These are phyloP conservation scores for Sabuloglossum arenarium DNA, from an alignment of 495 filamentous ascomycete species.

Conservation along the genomic window DNA sequence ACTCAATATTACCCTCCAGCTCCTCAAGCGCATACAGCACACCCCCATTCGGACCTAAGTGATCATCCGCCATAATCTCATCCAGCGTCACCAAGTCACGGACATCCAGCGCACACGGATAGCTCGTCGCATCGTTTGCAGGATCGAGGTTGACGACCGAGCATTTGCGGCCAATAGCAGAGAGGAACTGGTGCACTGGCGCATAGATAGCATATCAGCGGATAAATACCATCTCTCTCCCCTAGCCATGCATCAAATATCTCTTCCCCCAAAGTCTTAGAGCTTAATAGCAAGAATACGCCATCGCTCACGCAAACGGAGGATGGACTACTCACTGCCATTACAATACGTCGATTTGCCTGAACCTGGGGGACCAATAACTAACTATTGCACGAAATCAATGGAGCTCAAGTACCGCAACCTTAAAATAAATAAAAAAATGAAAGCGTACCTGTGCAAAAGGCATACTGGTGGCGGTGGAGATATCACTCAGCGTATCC, in stretches of 20 bases:
- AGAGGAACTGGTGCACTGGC: conserved; percentile 82
- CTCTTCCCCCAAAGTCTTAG: no score
- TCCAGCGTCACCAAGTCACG: conserved; percentile 74
- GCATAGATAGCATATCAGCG: not conserved
- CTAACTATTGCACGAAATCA: no score
- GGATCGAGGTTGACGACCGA: conserved; percentile 93
- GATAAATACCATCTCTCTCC: no score
- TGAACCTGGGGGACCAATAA: conserved; percentile 79
- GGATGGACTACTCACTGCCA: conserved; percentile 39
- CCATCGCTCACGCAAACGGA: no score
- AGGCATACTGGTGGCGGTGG: conserved; percentile 13
- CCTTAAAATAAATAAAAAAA: not conserved
- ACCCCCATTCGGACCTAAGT: conserved; percentile 80
- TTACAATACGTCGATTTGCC: conserved; percentile 97
- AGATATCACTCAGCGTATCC: not conserved
- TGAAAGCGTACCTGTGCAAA: conserved; percentile 13
- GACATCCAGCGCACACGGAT: conserved; percentile 76
- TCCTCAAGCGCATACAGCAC: conserved; percentile 88
- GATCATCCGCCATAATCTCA: conserved; percentile 83
- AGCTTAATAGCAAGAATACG: no score
- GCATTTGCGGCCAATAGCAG: conserved; percentile 82
- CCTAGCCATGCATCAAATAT: no score
- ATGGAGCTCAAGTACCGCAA: no score
- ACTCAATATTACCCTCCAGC: conserved; percentile 78
- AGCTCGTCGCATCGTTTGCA: conserved; percentile 69